These are phyloP conservation scores for Pichia scutulata DNA, from an alignment of 805 yeast species.

Conservation along the genomic window DNA sequence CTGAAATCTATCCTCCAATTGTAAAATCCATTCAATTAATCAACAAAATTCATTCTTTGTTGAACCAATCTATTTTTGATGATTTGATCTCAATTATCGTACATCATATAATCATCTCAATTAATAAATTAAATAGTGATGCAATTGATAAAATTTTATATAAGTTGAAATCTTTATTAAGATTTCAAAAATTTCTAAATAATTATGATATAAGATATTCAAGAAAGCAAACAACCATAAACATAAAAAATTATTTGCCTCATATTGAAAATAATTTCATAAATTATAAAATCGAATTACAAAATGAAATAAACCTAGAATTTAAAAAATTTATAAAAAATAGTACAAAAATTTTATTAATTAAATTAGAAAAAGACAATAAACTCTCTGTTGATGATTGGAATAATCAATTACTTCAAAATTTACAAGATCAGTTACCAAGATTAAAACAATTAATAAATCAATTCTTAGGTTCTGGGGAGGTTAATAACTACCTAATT, in stretches of 20 bases:
- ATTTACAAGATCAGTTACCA: conserved; percentile 48
- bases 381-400: not conserved
- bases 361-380: not conserved
- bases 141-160: conserved; percentile 61
- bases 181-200: conserved; percentile 59
- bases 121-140: conserved; percentile 38
- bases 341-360: not conserved
- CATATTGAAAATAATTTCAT: conserved; percentile 46
- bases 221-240: conserved; percentile 65
- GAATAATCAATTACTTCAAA: conserved; percentile 34
- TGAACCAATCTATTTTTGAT: conserved; percentile 73
- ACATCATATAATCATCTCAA: conserved; percentile 62
- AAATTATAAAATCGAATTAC: conserved; percentile 68
- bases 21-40: conserved; percentile 59
- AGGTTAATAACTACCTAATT: conserved; percentile 42
- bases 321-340: not conserved
- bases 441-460: conserved; percentile 44
- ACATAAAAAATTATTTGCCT: conserved; percentile 30
- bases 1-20: conserved; percentile 55
- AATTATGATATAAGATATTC: conserved; percentile 76
- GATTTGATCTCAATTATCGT: conserved; percentile 84
- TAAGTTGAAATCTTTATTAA: conserved; percentile 61
- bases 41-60: conserved; percentile 71
- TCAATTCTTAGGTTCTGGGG: conserved; percentile 48
- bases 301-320: conserved; percentile 52